Evolutionary conservation across 805 yeast species (phyloP).

Genomic region (Cyberlindnera amylophila): DNA sequence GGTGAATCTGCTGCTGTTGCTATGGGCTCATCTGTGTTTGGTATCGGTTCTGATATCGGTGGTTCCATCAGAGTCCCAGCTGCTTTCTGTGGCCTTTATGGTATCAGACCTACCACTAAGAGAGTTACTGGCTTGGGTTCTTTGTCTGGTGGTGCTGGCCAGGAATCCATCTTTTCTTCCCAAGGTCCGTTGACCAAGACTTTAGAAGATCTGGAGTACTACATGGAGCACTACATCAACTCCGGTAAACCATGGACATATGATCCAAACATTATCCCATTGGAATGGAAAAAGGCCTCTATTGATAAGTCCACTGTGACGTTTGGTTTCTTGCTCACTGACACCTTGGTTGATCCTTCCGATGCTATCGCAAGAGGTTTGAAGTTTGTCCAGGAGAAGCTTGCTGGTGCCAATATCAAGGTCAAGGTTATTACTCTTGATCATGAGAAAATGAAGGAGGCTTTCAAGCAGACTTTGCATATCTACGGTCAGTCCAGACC

Average conservation of each 20-base stretch:
- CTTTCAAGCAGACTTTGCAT: conserved; percentile 47
- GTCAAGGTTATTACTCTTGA: conserved; percentile 51
- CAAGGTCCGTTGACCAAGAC: conserved; percentile 67
- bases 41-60: conserved; percentile 69
- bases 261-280: conserved; percentile 36
- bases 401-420: conserved; percentile 35
- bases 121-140: conserved; percentile 34
- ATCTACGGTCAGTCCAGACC: conserved; percentile 60
- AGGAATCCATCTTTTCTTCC: conserved; percentile 62
- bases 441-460: conserved; percentile 49
- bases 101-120: conserved; percentile 58
- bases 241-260: conserved; percentile 62
- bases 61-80: conserved; percentile 70
- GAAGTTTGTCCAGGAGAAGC: conserved; percentile 47
- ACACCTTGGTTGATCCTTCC: conserved; percentile 62
- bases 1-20: conserved; percentile 67
- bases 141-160: conserved; percentile 28
- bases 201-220: conserved; percentile 62
- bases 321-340: conserved; percentile 58
- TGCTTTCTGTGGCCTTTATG: conserved; percentile 57
- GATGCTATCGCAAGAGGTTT: conserved; percentile 61
- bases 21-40: conserved; percentile 55
- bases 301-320: conserved; percentile 41
- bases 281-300: conserved; percentile 37
- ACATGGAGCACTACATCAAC: conserved; percentile 51